Conservation (phyloP, 129 eudicot genomes). For the Escallonia rubra region DNA sequence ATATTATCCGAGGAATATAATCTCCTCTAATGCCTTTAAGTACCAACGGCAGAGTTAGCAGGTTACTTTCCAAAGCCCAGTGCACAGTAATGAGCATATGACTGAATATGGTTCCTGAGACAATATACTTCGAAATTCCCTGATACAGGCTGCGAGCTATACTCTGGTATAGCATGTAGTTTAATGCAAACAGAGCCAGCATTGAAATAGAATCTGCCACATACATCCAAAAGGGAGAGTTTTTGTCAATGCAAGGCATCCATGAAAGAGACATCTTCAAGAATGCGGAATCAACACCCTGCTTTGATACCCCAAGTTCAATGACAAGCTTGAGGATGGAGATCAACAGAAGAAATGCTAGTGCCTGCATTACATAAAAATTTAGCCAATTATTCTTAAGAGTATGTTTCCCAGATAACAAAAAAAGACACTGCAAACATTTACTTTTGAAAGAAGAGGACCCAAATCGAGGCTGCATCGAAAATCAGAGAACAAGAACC, state of each 20-base stretch:
- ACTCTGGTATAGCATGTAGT: conserved; percentile 49
- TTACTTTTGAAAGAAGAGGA: too few species aligned
- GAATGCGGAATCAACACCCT: conserved; percentile 47
- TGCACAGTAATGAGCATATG: conserved; percentile 53
- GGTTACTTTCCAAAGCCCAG: conserved; percentile 56
- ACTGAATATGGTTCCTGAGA: conserved; percentile 54
- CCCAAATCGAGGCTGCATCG: too few species aligned
- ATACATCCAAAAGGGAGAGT: conserved; percentile 37
- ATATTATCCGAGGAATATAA: conserved; percentile 63
- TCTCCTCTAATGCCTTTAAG: conserved; percentile 34
- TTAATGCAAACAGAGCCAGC: conserved; percentile 53
- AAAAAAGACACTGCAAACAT: too few species aligned
- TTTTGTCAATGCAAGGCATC: conserved; percentile 20
- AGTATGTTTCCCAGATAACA: too few species aligned
- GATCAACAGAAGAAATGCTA: conserved; percentile 44
- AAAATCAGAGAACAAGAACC: too few species aligned
- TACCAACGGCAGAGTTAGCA: conserved; percentile 21
- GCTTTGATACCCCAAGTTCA: conserved; percentile 87
- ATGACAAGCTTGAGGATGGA: conserved; percentile 53
- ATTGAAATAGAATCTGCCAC: conserved; percentile 50
- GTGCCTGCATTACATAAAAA: conserved; percentile 45
- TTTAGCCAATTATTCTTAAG: too few species aligned
- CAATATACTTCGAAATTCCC: conserved; percentile 39
- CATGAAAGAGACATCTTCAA: conserved; percentile 26
- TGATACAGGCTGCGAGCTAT: conserved; percentile 26